Base-by-base conservation (phyloP, 768 basidiomycete genomes). In the Mycena polygramma region DNA sequence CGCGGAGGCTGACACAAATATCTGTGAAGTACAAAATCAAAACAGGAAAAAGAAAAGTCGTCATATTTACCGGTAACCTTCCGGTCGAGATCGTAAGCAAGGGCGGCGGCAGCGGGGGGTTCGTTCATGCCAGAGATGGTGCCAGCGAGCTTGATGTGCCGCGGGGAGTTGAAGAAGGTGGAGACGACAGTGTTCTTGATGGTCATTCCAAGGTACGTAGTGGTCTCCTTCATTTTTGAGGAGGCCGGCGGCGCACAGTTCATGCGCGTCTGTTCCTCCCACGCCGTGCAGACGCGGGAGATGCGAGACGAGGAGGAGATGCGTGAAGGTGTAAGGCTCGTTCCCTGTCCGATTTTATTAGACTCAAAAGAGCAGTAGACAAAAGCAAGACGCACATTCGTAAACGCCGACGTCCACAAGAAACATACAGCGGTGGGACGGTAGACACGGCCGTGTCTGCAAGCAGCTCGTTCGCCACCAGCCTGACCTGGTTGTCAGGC, bases 111-210 rank as follows among this genome's bases (percentile, higher is more conserved):
- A 55, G 97, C 98, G 46, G 97, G 96, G 78, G 97, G 94, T 70
- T 98, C 94, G 79, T 97, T 96, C 74, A 99, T 84, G 72, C 97
- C 97, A n/a, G 96, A 89, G 77, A 99, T 98, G 70, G 90, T 90
- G 76, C 97, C 97, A 46, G 97, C 96, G 78, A 99, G 97, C 86
- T 98, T 99, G 77, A 97, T 99, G 24, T 97, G 96, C 79, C 97
- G 94, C 80, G 98, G 97, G 30, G 97, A 97, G 86, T 98, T 96
- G 82, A 98, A 98, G 89, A 98, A 98, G 87, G 98, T 92, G 35
- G 96, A 97, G 77, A 98, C 92, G 75, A 99, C 97, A 64, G 97
- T 97, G 81, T 97, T 96, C 81, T 81, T 91, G 80, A 96, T 85
- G 65, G 86, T 89, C 77, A 84, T 87, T 69, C 97, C 96, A 75